Conservation (phyloP, 352 stramenopile genomes). For the Globisporangium cystogenes region DNA sequence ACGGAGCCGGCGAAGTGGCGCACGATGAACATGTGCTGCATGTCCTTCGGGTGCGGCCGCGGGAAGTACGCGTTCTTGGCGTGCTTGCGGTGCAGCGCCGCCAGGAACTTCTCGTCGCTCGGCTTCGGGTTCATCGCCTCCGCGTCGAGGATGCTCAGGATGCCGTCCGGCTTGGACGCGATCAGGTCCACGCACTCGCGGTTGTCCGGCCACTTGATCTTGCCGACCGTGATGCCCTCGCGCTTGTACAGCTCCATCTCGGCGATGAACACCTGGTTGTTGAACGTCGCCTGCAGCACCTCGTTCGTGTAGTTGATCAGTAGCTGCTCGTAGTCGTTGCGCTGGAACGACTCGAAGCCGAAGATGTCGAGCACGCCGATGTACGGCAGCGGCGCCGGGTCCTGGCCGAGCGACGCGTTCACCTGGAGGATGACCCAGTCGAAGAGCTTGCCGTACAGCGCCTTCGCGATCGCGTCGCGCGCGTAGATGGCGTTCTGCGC, state of each 20-base stretch:
- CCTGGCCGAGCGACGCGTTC: slow-evolving; percentile 83
- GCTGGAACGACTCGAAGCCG: slow-evolving; percentile 88
- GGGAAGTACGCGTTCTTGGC: slow-evolving; percentile 82
- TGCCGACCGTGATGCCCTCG: slow-evolving; percentile 86
- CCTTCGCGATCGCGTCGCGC: slow-evolving; percentile 91
- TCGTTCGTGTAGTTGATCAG: slow-evolving; percentile 91
- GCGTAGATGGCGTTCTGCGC: slow-evolving; percentile 82
- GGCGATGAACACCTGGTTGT: slow-evolving; percentile 88
- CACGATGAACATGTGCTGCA: slow-evolving; percentile 88
- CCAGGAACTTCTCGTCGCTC: slow-evolving; percentile 84
- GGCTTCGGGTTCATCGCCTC: slow-evolving; percentile 89
- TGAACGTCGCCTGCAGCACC: slow-evolving; percentile 84
- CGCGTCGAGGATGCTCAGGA: slow-evolving; percentile 77
- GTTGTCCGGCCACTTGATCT: slow-evolving; percentile 91
- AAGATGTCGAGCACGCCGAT: slow-evolving; percentile 92
- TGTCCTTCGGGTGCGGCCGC: slow-evolving; percentile 84
- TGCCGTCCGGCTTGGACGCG: slow-evolving; percentile 71
- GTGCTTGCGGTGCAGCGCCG: slow-evolving; percentile 82
- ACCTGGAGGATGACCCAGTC: slow-evolving; percentile 91
- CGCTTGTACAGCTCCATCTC: slow-evolving; percentile 89
- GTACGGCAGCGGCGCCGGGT: slow-evolving; percentile 73
- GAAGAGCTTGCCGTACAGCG: slow-evolving; percentile 91
- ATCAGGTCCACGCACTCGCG: slow-evolving; percentile 90
- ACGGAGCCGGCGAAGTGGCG: slow-evolving; percentile 88
- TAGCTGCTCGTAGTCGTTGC: slow-evolving; percentile 89